Evolutionary conservation across 352 stramenopile species (phyloP), one percentile per base, ranked within the genome.

Genomic region (Phytophthora pluvialis): DNA sequence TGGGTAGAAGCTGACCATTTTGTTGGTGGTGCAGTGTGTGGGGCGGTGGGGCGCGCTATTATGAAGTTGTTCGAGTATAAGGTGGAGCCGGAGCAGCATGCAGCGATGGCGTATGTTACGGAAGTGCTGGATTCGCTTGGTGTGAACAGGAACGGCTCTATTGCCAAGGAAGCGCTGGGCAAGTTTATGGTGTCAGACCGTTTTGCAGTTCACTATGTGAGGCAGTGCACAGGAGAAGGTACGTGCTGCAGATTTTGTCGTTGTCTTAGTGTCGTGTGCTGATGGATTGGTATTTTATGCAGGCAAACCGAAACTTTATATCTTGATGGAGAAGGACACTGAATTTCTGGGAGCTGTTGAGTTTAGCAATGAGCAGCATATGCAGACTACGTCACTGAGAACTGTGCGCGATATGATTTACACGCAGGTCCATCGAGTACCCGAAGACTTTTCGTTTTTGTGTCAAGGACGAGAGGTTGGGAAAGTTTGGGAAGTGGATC

Each of bases 21-120:
- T 40, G 21, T 21, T 64, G 28, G 43, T 68, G 15, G 3, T 58
- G 29, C 15, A 90, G 81, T 90, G 40, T 72, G 79, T 55, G 70
- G 70, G 12, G 69, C 81, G 0, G 73, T 83, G 32, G 69, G 63
- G 1, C 60, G 81, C 6, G 65, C 73, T 15, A 75, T 89, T 10
- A 88, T 77, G 75, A 90, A 90, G 60, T 40, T 90, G 16, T 88
- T 90, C 13, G 54, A 70, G 26, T 88, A 88, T 40, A 61, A 64
- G 16, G 78, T 83, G 47, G 75, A 86, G 28, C 66, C 73, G 3
- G 62, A 88, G 13, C 60, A 71, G 10, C 67, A 73, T 18, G 68
- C 62, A 9, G 68, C 68, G 5, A 87, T 79, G 72, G 13, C 61
- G 33, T 89, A 85, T 38, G 61, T 84, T 38, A 72, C 78, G 12